Evolutionary conservation across 176 grass and related monocot species (phyloP), one percentile per base, ranked within the genome.

Genomic region (Avena sativa): DNA sequence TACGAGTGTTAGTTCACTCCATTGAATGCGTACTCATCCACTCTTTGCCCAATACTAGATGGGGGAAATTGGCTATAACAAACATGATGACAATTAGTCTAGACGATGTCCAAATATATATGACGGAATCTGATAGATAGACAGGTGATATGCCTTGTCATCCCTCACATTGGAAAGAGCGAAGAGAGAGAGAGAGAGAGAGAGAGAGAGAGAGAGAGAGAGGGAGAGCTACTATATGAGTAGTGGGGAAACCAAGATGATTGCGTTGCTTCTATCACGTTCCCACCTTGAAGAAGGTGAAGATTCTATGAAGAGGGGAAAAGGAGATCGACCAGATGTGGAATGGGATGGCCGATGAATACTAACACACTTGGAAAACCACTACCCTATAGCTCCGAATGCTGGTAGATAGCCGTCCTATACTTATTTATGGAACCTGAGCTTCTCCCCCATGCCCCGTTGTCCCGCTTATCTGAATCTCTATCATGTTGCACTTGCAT

Each of bases 181-280:
- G 85, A 40, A 28, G 46, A 56, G 60, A 11, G 80, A 43, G 40
- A 8, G 40, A 0, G 6, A 30, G 38, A n/a, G n/a, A n/a, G n/a
- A n/a, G n/a, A n/a, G n/a, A n/a, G n/a, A n/a, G n/a, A 28, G 46
- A 56, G 60, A 11, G 80, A 43, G 40, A 8, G 40, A 0, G 6
- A 32, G 38, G 0, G 0, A 43, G 6, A 74, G 19, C 43, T 23
- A 72, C 2, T 21, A 47, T 3, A 53, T 52, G 30, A 84, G 15
- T 47, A 79, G 88, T 67, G 64, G 44, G 59, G 14, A 56, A 55
- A 79, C 80, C 85, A 74, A 91, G 74, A 87, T 78, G 85, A 52
- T 65, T 14, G 26, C 49, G 52, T 69, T 14, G 26, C 49, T 52
- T 69, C 76, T 81, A 81, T 68, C 38, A 1, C 60, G 64, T 49